Evolutionary conservation across 768 basidiomycete genomes (phyloP), one percentile per base, ranked within the genome.

Genomic region (Phaeolepiota aurea): DNA sequence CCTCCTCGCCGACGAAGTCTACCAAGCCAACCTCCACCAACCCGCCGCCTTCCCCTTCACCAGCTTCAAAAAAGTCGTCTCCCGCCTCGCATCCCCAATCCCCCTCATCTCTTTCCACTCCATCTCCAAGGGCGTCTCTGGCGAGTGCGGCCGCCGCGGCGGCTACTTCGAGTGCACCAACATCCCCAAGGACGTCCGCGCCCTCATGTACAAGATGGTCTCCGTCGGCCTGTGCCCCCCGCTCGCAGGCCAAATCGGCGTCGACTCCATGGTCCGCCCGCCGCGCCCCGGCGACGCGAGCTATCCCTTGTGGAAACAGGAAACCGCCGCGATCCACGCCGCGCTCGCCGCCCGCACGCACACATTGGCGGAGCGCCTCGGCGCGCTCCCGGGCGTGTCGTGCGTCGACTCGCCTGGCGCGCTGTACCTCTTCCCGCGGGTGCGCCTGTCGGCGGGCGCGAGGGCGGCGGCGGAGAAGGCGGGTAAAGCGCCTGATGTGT

Each of bases 1-100:
- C 15, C 77, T 99, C 38, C 76, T 98, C 48, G 94, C 94, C 0
- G 94, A 99, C 61, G 94, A 99, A 61, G 94, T 99, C n/a, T 97
- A 99, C 72, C 94, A 99, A 63, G 66, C 66, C 51, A 98, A 98
- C 68, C 74, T 98, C 32, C 92, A 93, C 67, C 68, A 72, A 33
- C 68, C 64, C 31, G 54, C 68, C 1, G 49, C 69, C n/a, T 79
- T 86, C 57, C 74, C 86, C 0, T 99, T 99, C 74, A 77, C 79
- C 37, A 90, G 87, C 7, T 98, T 99, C 77, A 97, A 97, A 62
- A 86, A 90, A 62, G 71, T 89, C 38, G 77, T 96, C 2, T 65
- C 71, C 38, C 63, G 72, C 31, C 65, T 83, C 47, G 58, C 74
- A 40, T 86, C 83, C n/a, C 72, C 77, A 41, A 64, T 92, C 42